A percentile compares a stretch with the other conserved stretches of the same genome.
These are phyloP conservation scores for Neodidymelliopsis sp. DNA, from an alignment of 2,329 filamentous ascomycete genomes.

Conservation along the genomic window DNA sequence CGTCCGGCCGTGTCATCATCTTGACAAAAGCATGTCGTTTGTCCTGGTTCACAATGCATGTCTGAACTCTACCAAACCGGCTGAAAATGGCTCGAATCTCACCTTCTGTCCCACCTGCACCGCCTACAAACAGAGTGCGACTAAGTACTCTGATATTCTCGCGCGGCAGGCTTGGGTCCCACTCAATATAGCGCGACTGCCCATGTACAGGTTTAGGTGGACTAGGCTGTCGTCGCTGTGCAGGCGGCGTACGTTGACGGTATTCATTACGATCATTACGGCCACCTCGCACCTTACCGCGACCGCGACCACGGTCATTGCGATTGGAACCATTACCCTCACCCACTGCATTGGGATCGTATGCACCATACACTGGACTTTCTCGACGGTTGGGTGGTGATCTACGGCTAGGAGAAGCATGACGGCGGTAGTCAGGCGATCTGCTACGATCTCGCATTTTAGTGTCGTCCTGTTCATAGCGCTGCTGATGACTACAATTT, in stretches of 20 bases:
- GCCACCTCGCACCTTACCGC: slow-evolving; percentile 53
- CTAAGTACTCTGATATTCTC: slow-evolving; percentile 86
- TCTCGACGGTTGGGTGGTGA: slow-evolving; percentile 68
- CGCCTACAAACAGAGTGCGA: slow-evolving; percentile 94
- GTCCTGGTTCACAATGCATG: slow-evolving; percentile 97
- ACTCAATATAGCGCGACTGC: slow-evolving; percentile 77
- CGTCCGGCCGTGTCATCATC: slow-evolving; percentile 90
- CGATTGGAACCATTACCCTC: slow-evolving; percentile 63
- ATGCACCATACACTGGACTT: slow-evolving; percentile 76
- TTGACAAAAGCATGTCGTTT: slow-evolving; percentile 99
- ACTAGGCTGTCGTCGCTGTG: slow-evolving; percentile 68
- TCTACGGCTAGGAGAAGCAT: slow-evolving; percentile 60
- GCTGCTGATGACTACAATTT: slow-evolving; percentile 21
- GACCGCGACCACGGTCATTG: slow-evolving; percentile 63
- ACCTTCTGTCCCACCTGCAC: slow-evolving; percentile 76
- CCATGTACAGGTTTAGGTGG: slow-evolving; percentile 51
- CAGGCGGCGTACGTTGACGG: slow-evolving; percentile 86
- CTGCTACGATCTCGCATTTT: slow-evolving; percentile 58
- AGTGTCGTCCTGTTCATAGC: slow-evolving; percentile 42
- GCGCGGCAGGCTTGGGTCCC: slow-evolving; percentile 75
- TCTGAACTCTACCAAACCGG: slow-evolving; percentile 87
- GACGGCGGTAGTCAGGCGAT: slow-evolving; percentile 69
- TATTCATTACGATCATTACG: slow-evolving; percentile 67
- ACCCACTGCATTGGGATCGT: slow-evolving; percentile 66
- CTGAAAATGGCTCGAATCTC: slow-evolving; percentile 84